Evolutionary conservation across 2,329 filamentous ascomycete genomes (phyloP).

Genomic region (Tolypocladium amazonense): DNA sequence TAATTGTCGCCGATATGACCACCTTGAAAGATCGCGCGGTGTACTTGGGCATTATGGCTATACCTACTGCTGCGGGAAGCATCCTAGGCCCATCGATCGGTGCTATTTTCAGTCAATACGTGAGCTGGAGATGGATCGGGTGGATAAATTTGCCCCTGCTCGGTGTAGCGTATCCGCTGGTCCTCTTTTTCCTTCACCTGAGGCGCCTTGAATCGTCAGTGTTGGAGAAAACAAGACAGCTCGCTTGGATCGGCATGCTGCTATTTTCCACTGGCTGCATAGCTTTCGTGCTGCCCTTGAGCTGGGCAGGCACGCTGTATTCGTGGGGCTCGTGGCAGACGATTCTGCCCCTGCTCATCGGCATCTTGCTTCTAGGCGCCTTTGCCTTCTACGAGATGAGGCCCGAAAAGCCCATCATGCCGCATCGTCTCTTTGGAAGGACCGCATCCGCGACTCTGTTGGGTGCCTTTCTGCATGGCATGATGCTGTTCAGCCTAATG

Average conservation of each 20-base stretch:
- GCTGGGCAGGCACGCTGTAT: background rate
- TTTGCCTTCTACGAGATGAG: background rate
- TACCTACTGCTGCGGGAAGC: background rate
- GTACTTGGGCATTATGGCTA: background rate
- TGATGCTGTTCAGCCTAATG: background rate
- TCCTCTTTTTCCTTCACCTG: background rate
- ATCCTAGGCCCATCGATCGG: background rate
- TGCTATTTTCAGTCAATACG: background rate
- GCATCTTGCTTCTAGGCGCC: background rate
- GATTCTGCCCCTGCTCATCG: background rate
- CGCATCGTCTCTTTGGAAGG: background rate
- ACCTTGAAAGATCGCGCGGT: background rate
- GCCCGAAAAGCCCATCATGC: background rate
- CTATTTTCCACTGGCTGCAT: background rate
- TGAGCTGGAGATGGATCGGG: background rate
- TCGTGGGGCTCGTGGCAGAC: background rate
- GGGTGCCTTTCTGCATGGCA: background rate
- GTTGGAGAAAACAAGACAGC: background rate
- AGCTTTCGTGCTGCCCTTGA: background rate
- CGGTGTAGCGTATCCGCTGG: background rate
- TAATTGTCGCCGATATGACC: background rate
- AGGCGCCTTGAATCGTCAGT: background rate
- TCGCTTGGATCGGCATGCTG: background rate
- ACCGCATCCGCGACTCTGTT: background rate
- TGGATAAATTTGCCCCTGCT: background rate